Conservation (phyloP, 257 asterid species). For the Anisodus tanguticus region DNA sequence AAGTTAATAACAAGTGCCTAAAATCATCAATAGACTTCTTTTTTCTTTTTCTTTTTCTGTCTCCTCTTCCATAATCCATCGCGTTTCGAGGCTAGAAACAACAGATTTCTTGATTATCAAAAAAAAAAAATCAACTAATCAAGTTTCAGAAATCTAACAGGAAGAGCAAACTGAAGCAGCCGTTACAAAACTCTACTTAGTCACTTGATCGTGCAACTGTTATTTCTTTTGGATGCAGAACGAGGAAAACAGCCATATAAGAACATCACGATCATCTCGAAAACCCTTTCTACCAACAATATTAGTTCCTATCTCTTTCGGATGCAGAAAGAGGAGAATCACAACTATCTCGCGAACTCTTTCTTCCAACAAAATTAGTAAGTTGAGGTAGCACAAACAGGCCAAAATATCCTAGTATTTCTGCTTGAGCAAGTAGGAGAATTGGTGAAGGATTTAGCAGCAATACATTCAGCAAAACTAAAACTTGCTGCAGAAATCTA, state of each 20-base stretch:
- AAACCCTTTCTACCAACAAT: background rate
- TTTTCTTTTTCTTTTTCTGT: background rate
- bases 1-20: no score
- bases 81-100: background rate
- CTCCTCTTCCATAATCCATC: background rate
- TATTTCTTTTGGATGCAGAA: background rate
- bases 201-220: constrained; percentile 11
- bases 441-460: constrained; percentile 4
- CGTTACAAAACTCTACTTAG: background rate
- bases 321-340: background rate
- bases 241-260: background rate
- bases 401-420: background rate
- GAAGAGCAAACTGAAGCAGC: background rate
- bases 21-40: background rate
- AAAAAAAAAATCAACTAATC: background rate
- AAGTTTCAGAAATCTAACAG: constrained; percentile 20
- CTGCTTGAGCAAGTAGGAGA: background rate
- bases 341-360: background rate
- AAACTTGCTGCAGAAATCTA: constrained; percentile 26
- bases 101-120: background rate
- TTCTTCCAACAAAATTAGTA: background rate
- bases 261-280: background rate
- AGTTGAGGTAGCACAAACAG: background rate
- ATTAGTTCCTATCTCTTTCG: background rate
- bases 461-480: constrained; percentile 27